phyloP scores from a whole-genome alignment of 2,329 filamentous ascomycete species.

The Claviceps spartinae region DNA sequence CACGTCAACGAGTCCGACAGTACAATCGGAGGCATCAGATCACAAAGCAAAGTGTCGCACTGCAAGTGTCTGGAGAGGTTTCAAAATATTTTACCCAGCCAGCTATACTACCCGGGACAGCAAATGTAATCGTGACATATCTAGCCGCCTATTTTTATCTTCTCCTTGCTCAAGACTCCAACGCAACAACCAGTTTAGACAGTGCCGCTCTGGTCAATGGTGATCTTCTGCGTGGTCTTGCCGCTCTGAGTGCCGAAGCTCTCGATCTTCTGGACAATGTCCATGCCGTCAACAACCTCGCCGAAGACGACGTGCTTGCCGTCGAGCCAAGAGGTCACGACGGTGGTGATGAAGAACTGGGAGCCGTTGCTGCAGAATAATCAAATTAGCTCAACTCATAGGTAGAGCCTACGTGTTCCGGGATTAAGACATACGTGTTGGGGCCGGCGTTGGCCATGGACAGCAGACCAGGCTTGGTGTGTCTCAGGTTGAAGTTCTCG shows the following conservation, averaged over 20 bases:
- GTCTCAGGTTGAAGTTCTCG: constrained; percentile 11
- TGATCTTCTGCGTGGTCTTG: constrained; percentile 42
- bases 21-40: no score
- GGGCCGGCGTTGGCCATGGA: constrained; percentile 12
- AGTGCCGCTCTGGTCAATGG: constrained; percentile 40
- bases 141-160: not conserved
- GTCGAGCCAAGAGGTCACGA: constrained; percentile 75
- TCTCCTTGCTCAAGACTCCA: not conserved
- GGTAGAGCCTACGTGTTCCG: constrained; percentile 8
- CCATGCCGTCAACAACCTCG: constrained; percentile 43
- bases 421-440: constrained; percentile 9
- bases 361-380: constrained; percentile 64
- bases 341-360: constrained; percentile 96
- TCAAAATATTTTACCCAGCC: not conserved
- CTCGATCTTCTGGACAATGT: constrained; percentile 48
- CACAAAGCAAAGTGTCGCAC: not conserved
- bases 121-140: not conserved
- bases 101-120: not conserved
- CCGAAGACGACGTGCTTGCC: constrained; percentile 79
- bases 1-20: no score
- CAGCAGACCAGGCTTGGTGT: constrained; percentile 10
- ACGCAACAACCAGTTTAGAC: constrained; percentile 21
- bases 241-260: constrained; percentile 36
- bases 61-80: not conserved
- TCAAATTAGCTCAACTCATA: not conserved